phyloP scores from a whole-genome alignment of 139 green algal genomes.

The Auxenochlorella pyrenoidosa region DNA sequence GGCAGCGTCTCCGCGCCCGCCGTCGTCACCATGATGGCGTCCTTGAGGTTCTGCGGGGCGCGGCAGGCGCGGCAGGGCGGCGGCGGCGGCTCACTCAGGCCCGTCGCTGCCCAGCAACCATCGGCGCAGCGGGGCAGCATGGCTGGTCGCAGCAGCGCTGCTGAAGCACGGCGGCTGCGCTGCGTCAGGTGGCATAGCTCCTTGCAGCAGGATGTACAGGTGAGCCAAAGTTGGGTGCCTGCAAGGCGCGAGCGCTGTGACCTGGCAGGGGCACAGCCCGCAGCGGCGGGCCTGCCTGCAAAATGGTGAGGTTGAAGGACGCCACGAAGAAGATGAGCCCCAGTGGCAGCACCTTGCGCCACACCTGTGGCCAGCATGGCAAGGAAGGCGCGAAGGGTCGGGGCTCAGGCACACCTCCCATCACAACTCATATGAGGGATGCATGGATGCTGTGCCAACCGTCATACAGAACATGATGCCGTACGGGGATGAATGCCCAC shows the following conservation, averaged over 20 bases:
- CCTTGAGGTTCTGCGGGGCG: conserved; percentile 74
- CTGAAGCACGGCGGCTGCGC: too few relatives aligned
- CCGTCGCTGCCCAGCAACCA: not conserved
- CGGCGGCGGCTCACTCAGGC: not conserved
- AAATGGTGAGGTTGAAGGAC: conserved; percentile 85
- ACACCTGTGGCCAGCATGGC: conserved; percentile 52
- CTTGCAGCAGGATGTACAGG: too few relatives aligned
- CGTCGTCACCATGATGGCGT: conserved; percentile 83
- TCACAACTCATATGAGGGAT: too few relatives aligned
- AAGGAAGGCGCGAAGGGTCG: too few relatives aligned
- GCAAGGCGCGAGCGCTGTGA: not conserved
- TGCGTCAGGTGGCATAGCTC: too few relatives aligned
- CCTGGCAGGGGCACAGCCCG: not conserved
- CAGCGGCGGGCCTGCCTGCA: conserved; percentile 39
- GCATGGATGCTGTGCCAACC: too few relatives aligned
- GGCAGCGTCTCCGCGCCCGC: conserved; percentile 86
- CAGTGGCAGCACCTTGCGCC: conserved; percentile 77
- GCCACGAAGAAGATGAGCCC: conserved; percentile 83
- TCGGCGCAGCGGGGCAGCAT: not conserved
- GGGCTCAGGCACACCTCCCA: too few relatives aligned
- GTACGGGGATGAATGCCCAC: too few relatives aligned
- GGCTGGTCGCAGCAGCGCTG: too few relatives aligned
- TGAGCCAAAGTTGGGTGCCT: too few relatives aligned
- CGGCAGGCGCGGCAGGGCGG: not conserved
- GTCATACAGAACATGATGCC: too few relatives aligned